Conservation (phyloP, 2,329 filamentous ascomycete species). For the Cladosporium austrohemisphaericum region DNA sequence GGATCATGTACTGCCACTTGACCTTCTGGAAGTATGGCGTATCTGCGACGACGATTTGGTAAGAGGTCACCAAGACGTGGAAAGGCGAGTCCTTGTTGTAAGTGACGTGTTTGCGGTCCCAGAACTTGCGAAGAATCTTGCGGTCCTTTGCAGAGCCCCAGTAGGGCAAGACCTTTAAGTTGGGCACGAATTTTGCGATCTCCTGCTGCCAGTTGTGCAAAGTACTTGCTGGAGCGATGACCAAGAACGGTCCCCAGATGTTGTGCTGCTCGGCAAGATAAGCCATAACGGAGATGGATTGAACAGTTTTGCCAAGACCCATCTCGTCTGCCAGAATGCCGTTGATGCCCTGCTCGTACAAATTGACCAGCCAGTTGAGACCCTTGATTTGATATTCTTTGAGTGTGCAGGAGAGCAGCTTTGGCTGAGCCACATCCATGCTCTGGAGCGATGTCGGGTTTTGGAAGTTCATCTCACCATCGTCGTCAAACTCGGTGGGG, state of each 20-base stretch:
- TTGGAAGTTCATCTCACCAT: conserved; percentile 99
- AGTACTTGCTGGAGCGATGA: conserved; percentile 93
- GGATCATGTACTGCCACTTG: conserved; percentile 99
- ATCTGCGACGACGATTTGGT: conserved; percentile 94
- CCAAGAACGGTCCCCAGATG: conserved; percentile 96
- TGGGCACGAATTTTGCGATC: conserved; percentile 89
- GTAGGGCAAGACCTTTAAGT: conserved; percentile 92
- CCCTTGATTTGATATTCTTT: conserved; percentile 99
- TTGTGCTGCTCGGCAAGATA: conserved; percentile 96
- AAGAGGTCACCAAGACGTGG: conserved; percentile 94
- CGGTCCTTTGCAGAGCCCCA: conserved; percentile 94
- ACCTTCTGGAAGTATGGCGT: conserved; percentile 98
- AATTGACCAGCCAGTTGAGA: conserved; percentile 97
- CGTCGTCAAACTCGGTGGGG: conserved; percentile 68
- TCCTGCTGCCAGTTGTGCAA: conserved; percentile 99
- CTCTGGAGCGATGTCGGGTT: conserved; percentile 94
- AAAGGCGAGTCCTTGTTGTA: conserved; percentile 92
- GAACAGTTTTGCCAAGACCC: conserved; percentile 98
- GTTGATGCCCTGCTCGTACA: conserved; percentile 99
- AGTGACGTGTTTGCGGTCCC: conserved; percentile 95
- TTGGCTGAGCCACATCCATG: conserved; percentile 90
- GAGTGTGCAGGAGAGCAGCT: conserved; percentile 85
- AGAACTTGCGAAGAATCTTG: conserved; percentile 96
- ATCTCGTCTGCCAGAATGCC: conserved; percentile 98
- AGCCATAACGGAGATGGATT: conserved; percentile 98